Conservation (phyloP, 805 yeast species). For the Candida sphagnicola region DNA sequence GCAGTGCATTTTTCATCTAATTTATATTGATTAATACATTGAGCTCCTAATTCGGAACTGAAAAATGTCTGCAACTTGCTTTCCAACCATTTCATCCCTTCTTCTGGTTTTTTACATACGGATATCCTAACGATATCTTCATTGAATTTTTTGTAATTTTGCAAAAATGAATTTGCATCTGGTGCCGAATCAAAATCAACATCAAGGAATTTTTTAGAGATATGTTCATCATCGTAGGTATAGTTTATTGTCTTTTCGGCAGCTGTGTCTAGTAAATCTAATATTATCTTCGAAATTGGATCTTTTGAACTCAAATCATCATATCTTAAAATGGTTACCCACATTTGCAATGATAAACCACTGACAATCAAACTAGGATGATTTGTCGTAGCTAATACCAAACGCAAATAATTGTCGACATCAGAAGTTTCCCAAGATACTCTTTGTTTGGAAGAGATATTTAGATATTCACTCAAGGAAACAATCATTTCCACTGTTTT, state of each 20-base stretch:
- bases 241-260: constrained; percentile 77
- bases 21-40: constrained; percentile 52
- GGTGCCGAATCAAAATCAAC: constrained; percentile 85
- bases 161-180: constrained; percentile 71
- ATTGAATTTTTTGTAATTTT: constrained; percentile 75
- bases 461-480: constrained; percentile 74
- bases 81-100: constrained; percentile 79
- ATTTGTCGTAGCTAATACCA: constrained; percentile 75
- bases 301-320: constrained; percentile 65
- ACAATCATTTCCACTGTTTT: constrained; percentile 93
- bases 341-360: constrained; percentile 86
- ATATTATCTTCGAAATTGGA: constrained; percentile 53
- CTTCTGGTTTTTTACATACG: constrained; percentile 81
- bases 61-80: constrained; percentile 69
- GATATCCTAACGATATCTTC: constrained; percentile 89
- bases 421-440: constrained; percentile 56
- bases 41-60: constrained; percentile 61
- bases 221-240: constrained; percentile 60
- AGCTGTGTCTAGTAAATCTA: constrained; percentile 68
- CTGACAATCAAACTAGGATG: constrained; percentile 87
- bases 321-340: constrained; percentile 85
- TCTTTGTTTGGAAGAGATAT: constrained; percentile 39
- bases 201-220: constrained; percentile 64
- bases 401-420: constrained; percentile 60
- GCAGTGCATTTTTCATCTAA: constrained; percentile 62